Evolutionary conservation across 176 grass and related monocot genomes (phyloP).

Genomic region (Urochloa ruziziensis): DNA sequence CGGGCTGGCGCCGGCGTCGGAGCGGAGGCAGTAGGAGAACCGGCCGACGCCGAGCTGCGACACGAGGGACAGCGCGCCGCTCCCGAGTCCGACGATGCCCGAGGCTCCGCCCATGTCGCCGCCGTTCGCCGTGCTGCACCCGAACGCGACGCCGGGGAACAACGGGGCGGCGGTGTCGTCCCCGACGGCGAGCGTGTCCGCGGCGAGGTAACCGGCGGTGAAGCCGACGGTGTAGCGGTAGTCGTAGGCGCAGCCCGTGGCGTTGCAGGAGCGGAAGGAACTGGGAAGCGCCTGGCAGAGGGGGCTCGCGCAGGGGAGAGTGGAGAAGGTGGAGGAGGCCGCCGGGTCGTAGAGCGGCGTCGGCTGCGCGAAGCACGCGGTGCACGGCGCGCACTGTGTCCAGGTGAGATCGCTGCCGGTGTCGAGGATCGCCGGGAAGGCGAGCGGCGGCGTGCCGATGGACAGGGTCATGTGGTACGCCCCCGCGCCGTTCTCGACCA

Average conservation of each 20-base stretch:
- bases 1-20: constrained; percentile 27
- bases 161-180: no score
- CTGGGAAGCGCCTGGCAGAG: constrained; percentile 11
- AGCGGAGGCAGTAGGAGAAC: constrained; percentile 66
- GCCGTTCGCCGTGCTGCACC: constrained; percentile 48
- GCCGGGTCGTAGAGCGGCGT: constrained; percentile 52
- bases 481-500: constrained; percentile 11
- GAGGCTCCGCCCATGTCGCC: constrained; percentile 39
- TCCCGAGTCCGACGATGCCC: constrained; percentile 46
- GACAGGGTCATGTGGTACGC: constrained; percentile 51
- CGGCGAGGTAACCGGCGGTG: constrained; percentile 43
- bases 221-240: constrained; percentile 39
- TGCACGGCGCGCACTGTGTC: constrained; percentile 56
- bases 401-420: constrained; percentile 65
- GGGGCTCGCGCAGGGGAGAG: constrained; percentile 25
- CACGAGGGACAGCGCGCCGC: constrained; percentile 42
- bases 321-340: constrained; percentile 40
- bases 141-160: constrained; percentile 40
- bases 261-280: constrained; percentile 23
- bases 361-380: constrained; percentile 35
- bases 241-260: constrained; percentile 44
- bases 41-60: constrained; percentile 50
- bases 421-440: constrained; percentile 34
- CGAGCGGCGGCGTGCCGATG: constrained; percentile 48
- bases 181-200: constrained; percentile 34